Evolutionary conservation across 176 grass and related monocot genomes (phyloP).

Genomic region (Carex myosuroides): DNA sequence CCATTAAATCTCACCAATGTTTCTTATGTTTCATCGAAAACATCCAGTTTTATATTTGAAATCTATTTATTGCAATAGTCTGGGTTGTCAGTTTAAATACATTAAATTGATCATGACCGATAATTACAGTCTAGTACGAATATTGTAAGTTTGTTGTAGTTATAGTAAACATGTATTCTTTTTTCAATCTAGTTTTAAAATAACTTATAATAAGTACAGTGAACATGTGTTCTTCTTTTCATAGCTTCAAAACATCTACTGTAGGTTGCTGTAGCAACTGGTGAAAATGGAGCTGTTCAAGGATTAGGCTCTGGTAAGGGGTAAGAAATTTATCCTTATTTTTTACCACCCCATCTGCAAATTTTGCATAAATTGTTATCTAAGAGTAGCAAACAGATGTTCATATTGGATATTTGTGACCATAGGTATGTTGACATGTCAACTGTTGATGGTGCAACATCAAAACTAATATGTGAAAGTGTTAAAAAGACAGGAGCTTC

Average conservation of each 20-base stretch:
- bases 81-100: neutral
- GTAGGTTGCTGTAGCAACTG: conserved; percentile 62
- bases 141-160: neutral
- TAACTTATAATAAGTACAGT: conserved; percentile 10
- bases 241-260: conserved; percentile 4
- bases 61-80: neutral
- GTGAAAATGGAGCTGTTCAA: conserved; percentile 48
- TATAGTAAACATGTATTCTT: neutral
- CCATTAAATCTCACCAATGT: neutral
- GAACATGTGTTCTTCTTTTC: neutral
- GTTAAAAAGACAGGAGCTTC: conserved; percentile 59
- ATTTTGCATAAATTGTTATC: conserved; percentile 17
- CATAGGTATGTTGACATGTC: conserved; percentile 71
- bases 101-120: neutral
- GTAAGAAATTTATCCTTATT: conserved; percentile 31
- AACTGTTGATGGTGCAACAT: conserved; percentile 64
- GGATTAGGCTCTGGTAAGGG: conserved; percentile 74
- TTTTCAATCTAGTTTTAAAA: neutral
- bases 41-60: neutral
- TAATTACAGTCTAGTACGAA: neutral
- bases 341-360: conserved; percentile 3
- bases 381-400: conserved; percentile 18
- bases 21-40: neutral
- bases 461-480: conserved; percentile 48
- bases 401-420: conserved; percentile 20